Evolutionary conservation across 495 filamentous ascomycete genomes (phyloP), one percentile per base, ranked within the genome.

Genomic region (Tuber melanosporum): DNA sequence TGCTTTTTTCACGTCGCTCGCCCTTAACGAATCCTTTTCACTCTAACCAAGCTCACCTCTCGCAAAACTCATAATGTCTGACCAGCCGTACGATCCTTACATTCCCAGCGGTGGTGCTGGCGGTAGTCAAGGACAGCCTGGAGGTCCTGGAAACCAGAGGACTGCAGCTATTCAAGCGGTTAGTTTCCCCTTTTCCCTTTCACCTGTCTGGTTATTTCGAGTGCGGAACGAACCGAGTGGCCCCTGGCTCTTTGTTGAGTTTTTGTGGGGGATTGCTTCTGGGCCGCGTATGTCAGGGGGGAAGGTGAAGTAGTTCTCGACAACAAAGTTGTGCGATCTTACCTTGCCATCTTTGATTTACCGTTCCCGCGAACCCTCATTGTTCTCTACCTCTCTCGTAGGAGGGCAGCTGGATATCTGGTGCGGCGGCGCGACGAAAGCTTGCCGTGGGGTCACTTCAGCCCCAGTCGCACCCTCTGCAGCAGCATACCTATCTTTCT

Each of bases 1-100:
- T 9, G 17, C n/a, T 42, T 71, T 57, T 62, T 71, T 26, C 71
- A 44, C 47, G 15, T 69, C 47, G 41, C 76, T 45, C 62, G 69
- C 71, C 43, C 39, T 20, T 47, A 70, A 19, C 71, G 45, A 17
- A 36, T 77, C 77, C 43, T 73, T 76, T 62, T 70, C 72, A 52
- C 62, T 8, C 66, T 71, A 76, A 66, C 57, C 57, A 36, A 66
- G 26, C n/a, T 62, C 52, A 10, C n/a, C 15, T 62, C 52, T 32
- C 52, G 3, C 74, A 77, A 20, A 74, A 74, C 9, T 7, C 74
- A 79, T 75, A 78, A 92, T 93, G 91, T 87, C 91, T 85, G 89
- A 89, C 83, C 88, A 89, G 82, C 93, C 93, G 74, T 97, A 97
- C 85, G 94, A 97, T 84, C 94, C 94, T 70, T 97, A 96, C 86